phyloP scores from a whole-genome alignment of 495 filamentous ascomycete genomes.

The Ascodesmis nigricans region DNA sequence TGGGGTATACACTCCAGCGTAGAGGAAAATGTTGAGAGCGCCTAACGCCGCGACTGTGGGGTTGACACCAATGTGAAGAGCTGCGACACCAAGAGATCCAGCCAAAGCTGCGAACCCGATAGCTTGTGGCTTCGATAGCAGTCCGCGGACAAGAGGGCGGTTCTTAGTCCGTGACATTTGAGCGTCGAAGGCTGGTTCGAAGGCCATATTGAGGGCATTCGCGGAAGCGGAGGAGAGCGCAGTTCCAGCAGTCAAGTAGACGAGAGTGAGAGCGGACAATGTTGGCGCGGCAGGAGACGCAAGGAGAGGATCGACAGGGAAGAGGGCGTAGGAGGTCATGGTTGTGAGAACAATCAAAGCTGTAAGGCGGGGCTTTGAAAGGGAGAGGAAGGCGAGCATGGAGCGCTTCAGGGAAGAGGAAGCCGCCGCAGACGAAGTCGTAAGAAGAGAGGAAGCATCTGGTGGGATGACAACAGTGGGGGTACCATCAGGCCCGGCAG shows the following conservation, averaged over 20 bases:
- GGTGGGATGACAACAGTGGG: conserved; percentile 43
- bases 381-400: conserved; percentile 66
- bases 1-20: conserved; percentile 81
- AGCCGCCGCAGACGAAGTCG: conserved; percentile 46
- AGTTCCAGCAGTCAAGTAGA: conserved; percentile 80
- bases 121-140: conserved; percentile 55
- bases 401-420: conserved; percentile 47
- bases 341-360: conserved; percentile 80
- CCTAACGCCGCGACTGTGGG: conserved; percentile 77
- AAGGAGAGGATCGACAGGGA: conserved; percentile 60
- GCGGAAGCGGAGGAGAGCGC: conserved; percentile 66
- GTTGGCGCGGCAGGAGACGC: conserved; percentile 55
- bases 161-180: conserved; percentile 83
- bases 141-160: conserved; percentile 62
- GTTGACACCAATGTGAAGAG: conserved; percentile 76
- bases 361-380: conserved; percentile 84
- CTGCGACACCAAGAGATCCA: conserved; percentile 39
- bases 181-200: conserved; percentile 75
- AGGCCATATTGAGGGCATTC: conserved; percentile 91
- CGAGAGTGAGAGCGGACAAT: conserved; percentile 67
- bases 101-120: conserved; percentile 54
- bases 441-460: conserved; percentile 66
- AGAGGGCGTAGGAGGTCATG: conserved; percentile 77
- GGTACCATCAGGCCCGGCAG: too few species aligned
- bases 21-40: conserved; percentile 63